Evolutionary conservation across 164 flowering plant species (phyloP).

Genomic region (Piper longum): DNA sequence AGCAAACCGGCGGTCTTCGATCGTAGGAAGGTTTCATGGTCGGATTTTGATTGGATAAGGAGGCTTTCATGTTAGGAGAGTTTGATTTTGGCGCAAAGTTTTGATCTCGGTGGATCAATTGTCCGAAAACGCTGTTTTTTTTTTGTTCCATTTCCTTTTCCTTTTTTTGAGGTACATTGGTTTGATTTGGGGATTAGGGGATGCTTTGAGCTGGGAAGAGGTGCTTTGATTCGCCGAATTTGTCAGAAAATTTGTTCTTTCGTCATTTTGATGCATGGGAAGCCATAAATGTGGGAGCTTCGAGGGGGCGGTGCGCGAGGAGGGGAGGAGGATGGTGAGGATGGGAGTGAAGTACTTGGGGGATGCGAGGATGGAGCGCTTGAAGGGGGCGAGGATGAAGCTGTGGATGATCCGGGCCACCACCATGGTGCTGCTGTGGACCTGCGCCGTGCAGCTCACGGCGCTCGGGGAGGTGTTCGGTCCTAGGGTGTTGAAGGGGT

Average conservation of each 20-base stretch:
- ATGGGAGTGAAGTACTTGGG: constrained; percentile 22
- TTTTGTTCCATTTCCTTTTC: too few species aligned
- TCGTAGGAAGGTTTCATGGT: background rate
- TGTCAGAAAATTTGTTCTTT: background rate
- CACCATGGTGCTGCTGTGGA: constrained; percentile 70
- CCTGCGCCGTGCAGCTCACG: constrained; percentile 67
- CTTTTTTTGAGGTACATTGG: too few species aligned
- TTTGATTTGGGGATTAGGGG: too few species aligned
- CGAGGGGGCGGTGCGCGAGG: constrained; percentile 3
- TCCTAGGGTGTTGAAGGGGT: constrained; percentile 67
- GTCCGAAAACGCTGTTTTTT: too few species aligned
- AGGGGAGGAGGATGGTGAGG: constrained; percentile 15
- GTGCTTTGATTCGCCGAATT: constrained; percentile 1
- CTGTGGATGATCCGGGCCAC: constrained; percentile 81
- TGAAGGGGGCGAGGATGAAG: constrained; percentile 35
- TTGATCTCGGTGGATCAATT: background rate
- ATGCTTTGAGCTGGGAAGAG: background rate
- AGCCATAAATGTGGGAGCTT: constrained; percentile 2
- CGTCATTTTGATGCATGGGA: constrained; percentile 15
- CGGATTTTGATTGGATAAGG: background rate
- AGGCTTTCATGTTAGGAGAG: background rate
- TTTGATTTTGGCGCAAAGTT: background rate
- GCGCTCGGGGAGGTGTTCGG: constrained; percentile 74
- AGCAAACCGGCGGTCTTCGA: background rate
- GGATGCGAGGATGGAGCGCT: constrained; percentile 26